These are phyloP conservation scores for Rhizopogon sp. DNA, from an alignment of 768 basidiomycete species.

Conservation along the genomic window DNA sequence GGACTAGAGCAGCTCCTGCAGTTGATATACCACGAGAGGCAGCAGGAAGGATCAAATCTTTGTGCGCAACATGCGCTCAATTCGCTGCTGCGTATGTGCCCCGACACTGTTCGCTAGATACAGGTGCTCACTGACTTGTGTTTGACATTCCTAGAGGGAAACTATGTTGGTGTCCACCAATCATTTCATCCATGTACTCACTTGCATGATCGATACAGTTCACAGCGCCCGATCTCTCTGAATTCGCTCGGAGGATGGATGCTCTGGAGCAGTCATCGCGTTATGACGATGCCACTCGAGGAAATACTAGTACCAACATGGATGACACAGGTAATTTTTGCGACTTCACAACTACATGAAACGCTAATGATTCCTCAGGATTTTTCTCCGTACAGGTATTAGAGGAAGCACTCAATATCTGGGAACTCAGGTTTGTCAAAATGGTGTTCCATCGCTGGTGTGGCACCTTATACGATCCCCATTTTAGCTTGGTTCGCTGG, in stretches of 20 bases:
- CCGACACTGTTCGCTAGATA: not conserved
- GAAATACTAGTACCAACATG: conserved; percentile 67
- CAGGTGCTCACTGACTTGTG: conserved; percentile 32
- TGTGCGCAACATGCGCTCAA: conserved; percentile 89
- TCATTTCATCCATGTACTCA: not conserved
- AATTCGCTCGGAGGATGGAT: conserved; percentile 68
- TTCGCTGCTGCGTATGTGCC: conserved; percentile 58
- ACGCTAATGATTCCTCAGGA: conserved; percentile 36
- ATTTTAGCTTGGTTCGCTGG: conserved; percentile 72
- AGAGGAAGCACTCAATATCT: conserved; percentile 78
- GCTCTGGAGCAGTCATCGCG: conserved; percentile 45
- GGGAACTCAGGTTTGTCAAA: conserved; percentile 65
- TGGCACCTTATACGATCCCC: conserved; percentile 5
- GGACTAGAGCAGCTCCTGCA: conserved; percentile 48
- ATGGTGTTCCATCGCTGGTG: conserved; percentile 2
- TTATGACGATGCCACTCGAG: conserved; percentile 45
- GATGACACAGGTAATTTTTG: conserved; percentile 72
- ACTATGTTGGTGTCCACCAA: conserved; percentile 36
- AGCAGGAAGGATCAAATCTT: conserved; percentile 75
- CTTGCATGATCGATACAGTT: conserved; percentile 44
- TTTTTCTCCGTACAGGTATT: conserved; percentile 93
- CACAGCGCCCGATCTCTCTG: conserved; percentile 72
- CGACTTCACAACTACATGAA: not conserved
- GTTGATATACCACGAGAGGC: conserved; percentile 74
- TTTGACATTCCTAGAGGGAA: conserved; percentile 32